Evolutionary conservation across 306 rosid species (phyloP).

Genomic region (Erythrophleum fordii): DNA sequence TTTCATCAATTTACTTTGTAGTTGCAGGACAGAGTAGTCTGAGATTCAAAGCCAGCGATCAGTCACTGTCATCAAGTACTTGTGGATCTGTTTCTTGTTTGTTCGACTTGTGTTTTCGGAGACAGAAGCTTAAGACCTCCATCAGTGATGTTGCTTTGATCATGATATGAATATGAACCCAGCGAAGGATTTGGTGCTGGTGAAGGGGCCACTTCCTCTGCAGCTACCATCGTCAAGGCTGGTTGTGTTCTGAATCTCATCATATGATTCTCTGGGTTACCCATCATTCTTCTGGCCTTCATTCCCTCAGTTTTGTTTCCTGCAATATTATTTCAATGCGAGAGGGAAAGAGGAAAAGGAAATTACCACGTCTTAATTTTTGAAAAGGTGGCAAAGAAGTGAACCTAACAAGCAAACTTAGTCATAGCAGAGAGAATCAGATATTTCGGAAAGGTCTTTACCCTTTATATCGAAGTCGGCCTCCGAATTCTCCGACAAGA

Average conservation of each 20-base stretch:
- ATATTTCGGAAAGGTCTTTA: background rate
- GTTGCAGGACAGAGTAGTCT: slow-evolving; percentile 1
- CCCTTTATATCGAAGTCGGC: slow-evolving; percentile 18
- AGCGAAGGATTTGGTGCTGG: slow-evolving; percentile 29
- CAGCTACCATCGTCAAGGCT: background rate
- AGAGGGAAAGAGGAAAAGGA: background rate
- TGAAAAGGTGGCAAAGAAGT: background rate
- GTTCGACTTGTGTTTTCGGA: background rate
- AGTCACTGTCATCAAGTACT: background rate
- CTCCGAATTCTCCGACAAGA: slow-evolving; percentile 54
- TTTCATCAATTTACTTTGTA: background rate
- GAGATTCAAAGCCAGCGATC: slow-evolving; percentile 3
- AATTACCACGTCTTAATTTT: background rate
- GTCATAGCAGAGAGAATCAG: background rate
- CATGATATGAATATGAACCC: slow-evolving; percentile 23
- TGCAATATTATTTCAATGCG: slow-evolving; percentile 38
- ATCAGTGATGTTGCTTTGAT: slow-evolving; percentile 28
- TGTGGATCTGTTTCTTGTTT: background rate
- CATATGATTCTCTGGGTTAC: slow-evolving; percentile 33
- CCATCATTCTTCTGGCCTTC: slow-evolving; percentile 50
- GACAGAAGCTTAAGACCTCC: background rate
- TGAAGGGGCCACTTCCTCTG: slow-evolving; percentile 17
- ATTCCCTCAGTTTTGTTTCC: slow-evolving; percentile 35
- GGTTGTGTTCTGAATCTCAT: slow-evolving; percentile 28
- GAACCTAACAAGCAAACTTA: background rate